Evolutionary conservation across 1,284 basidiomycete species (phyloP).

Genomic region (Waitea zeae): DNA sequence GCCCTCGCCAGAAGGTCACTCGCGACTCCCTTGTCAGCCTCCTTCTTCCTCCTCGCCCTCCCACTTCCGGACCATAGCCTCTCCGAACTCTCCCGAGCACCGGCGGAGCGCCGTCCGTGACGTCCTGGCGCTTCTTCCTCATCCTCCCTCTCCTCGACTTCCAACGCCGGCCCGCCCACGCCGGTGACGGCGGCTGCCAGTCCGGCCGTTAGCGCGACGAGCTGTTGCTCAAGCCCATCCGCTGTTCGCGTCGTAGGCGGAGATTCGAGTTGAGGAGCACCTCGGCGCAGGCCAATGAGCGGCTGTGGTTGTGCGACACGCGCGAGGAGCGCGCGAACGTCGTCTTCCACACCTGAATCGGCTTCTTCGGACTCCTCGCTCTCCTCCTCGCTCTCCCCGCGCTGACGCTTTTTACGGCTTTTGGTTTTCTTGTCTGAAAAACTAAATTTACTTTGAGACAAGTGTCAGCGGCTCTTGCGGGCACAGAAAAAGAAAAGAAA

Average conservation of each 20-base stretch:
- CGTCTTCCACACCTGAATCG: too few species aligned
- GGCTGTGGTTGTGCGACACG: background rate
- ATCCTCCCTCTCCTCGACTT: conserved; percentile 6
- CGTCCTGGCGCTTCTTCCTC: too few species aligned
- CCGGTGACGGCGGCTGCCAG: background rate
- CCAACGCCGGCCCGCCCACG: conserved; percentile 1
- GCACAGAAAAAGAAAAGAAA: conserved; percentile 4
- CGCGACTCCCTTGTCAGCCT: background rate
- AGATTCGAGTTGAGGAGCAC: too few species aligned
- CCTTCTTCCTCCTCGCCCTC: background rate
- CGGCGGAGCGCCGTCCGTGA: too few species aligned
- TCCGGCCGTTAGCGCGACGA: background rate
- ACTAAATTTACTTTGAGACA: conserved; percentile 41
- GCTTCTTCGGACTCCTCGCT: background rate
- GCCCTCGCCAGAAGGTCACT: conserved; percentile 3
- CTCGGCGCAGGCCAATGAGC: too few species aligned
- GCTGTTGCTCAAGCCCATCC: background rate
- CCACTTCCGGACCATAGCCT: too few species aligned
- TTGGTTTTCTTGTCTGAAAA: conserved; percentile 50
- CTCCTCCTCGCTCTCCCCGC: background rate
- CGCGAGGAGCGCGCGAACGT: background rate
- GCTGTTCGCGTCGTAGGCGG: too few species aligned
- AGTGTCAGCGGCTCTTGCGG: too few species aligned
- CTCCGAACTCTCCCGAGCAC: too few species aligned
- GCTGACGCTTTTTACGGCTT: background rate